Conservation (phyloP, 495 filamentous ascomycete genomes). For the Penicillium bovifimosum region DNA sequence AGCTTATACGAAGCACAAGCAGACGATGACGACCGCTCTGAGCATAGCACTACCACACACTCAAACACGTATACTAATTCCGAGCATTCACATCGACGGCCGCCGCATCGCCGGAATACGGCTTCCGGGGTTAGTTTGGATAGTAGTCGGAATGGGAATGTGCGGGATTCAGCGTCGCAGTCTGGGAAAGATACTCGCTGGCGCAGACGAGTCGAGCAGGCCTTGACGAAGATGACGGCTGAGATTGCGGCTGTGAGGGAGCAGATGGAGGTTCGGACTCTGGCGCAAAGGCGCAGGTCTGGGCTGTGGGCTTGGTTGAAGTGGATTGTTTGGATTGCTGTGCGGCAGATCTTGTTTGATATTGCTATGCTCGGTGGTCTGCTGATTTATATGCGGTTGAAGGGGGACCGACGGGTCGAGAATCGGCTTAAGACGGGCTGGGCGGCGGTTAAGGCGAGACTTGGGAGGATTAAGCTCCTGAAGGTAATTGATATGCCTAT, state of each 20-base stretch:
- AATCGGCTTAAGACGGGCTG: conserved; percentile 64
- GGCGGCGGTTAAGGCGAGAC: conserved; percentile 53
- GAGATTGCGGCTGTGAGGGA: conserved; percentile 93
- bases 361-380: conserved; percentile 61
- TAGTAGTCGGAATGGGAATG: conserved; percentile 9
- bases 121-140: conserved; percentile 2
- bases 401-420: conserved; percentile 72
- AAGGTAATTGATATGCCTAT: conserved; percentile 23
- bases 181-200: conserved; percentile 46
- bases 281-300: conserved; percentile 40
- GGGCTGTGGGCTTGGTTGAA: conserved; percentile 63
- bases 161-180: conserved; percentile 6
- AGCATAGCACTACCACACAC: conserved; percentile 5
- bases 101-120: conserved; percentile 9
- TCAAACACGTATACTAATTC: conserved; percentile 14
- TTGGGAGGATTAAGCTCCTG: conserved; percentile 42
- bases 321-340: conserved; percentile 63
- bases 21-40: conserved; percentile 12
- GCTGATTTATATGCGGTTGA: conserved; percentile 72
- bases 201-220: conserved; percentile 78
- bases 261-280: conserved; percentile 63
- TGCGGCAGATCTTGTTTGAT: conserved; percentile 72
- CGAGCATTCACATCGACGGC: conserved; percentile 8
- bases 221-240: conserved; percentile 82
- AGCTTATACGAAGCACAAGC: conserved; percentile 33